Percentiles rank a stretch among this genome's conserved stretches.
phyloP scores from a whole-genome alignment of 2,329 filamentous ascomycete species.

The Aphanocladium album region DNA sequence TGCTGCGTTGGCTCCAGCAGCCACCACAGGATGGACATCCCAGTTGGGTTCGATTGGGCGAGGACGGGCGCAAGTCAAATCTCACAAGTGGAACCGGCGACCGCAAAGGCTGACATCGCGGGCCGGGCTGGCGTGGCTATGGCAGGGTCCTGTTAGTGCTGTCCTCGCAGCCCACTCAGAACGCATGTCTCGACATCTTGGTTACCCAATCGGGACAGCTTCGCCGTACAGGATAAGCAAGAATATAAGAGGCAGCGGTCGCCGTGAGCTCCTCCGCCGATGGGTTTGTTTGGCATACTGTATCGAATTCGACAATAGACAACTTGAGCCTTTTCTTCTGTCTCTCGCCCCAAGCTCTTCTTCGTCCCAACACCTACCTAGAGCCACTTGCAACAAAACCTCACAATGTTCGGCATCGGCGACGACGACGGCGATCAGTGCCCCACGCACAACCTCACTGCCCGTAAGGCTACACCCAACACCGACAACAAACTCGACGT shows the following conservation, averaged over 20 bases:
- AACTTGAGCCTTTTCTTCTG: not conserved
- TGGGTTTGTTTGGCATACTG: not conserved
- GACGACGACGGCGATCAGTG: slow-evolving; percentile 10
- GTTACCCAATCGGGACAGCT: slow-evolving; percentile 5
- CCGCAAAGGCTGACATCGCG: not conserved
- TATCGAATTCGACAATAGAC: not conserved
- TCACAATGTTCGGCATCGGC: slow-evolving; percentile 8
- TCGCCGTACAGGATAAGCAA: not conserved
- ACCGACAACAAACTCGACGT: not conserved
- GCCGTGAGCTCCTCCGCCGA: not conserved
- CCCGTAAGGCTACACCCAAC: slow-evolving; percentile 3
- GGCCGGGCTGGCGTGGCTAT: not conserved
- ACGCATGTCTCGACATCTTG: slow-evolving; percentile 1
- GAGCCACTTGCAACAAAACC: not conserved
- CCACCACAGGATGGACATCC: not conserved
- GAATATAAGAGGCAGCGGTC: slow-evolving; percentile 2
- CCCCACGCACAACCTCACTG: slow-evolving; percentile 10
- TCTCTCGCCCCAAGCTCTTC: not conserved
- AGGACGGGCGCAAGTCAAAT: not conserved
- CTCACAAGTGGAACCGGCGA: slow-evolving; percentile 4
- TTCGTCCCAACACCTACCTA: not conserved
- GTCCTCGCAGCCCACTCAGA: not conserved
- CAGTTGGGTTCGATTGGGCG: not conserved
- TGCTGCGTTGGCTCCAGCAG: not conserved
- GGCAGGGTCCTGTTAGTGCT: not conserved